A percentile compares a stretch with the other conserved stretches of the same genome.
phyloP scores from a whole-genome alignment of 176 grass and related monocot species.

The Musa acuminata region DNA sequence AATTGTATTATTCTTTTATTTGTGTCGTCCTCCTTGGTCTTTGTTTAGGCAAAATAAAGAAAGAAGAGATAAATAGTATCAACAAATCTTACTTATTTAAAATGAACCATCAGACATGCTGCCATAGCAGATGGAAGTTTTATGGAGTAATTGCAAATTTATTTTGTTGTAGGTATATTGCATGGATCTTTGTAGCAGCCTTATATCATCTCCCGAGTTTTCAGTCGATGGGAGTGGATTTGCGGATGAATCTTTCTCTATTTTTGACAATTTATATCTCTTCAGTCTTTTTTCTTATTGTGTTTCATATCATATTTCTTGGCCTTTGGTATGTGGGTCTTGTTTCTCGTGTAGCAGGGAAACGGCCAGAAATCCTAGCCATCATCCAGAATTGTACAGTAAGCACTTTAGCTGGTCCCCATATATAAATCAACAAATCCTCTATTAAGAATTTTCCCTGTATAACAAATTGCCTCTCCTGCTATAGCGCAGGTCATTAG shows the following conservation, averaged over 20 bases:
- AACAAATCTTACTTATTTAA: not conserved
- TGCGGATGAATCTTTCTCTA: conserved; percentile 94
- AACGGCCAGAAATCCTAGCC: conserved; percentile 73
- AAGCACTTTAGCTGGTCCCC: conserved; percentile 27
- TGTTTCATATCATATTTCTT: conserved; percentile 93
- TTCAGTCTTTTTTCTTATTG: conserved; percentile 75
- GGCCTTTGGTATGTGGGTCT: conserved; percentile 91
- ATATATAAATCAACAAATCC: not conserved
- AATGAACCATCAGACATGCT: not conserved
- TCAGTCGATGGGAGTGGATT: conserved; percentile 95
- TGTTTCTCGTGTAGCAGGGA: conserved; percentile 80
- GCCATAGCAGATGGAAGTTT: not conserved
- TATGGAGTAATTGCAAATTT: conserved; percentile 4
- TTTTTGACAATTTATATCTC: conserved; percentile 81
- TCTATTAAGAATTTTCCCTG: not conserved
- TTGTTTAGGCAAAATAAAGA: not conserved
- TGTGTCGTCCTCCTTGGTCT: not conserved
- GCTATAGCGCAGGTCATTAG: conserved; percentile 74
- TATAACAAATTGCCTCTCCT: not conserved
- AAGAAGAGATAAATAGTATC: not conserved
- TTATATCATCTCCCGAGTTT: conserved; percentile 99
- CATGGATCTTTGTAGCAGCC: conserved; percentile 95
- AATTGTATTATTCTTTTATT: not conserved
- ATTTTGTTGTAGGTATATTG: conserved; percentile 73
- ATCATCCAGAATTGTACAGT: conserved; percentile 97